Base-by-base conservation (phyloP, 2,329 filamentous ascomycete species). In the Trichoderma breve region DNA sequence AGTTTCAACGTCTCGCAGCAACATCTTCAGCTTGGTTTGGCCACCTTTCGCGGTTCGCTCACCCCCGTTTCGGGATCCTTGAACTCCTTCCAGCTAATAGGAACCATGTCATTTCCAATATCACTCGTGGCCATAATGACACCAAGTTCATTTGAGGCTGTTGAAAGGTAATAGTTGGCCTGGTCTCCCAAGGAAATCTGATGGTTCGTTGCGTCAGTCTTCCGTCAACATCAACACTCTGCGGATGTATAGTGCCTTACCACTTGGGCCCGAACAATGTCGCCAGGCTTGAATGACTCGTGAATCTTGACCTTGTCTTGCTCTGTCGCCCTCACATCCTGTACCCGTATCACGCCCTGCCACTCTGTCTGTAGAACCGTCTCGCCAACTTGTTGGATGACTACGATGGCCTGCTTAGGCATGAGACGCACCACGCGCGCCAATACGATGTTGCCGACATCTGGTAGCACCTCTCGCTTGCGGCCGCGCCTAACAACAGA, bases 51-150 rank as follows among this genome's bases (percentile, higher is more conserved):
- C 75, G 84, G 83, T 86, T 98, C 96, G 75, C 86, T 90, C 60
- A 85, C 79, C 3, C 94, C 94, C 7, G 92, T 97, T 78, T 92
- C 89, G 0, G 91, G 90, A 84, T 98, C 95, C 78, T 89, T 88
- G 84, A 97, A 97, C 83, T 98, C 95, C 84, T 92, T 97, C 96
- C 96, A 99, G 82, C 91, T 97, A 70, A 97, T 88, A 2, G 96
- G 95, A 77, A 92, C 92, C 94, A 98, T 97, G 77, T 92, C 89
- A 82, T 97, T 95, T 1, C 95, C 95, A 3, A 88, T 89, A 80
- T 97, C 94, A 79, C 94, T 97, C 76, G 89, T 91, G 11, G 95
- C 96, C 90, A 98, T 93, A 51, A 99, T 93, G 72, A 98, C 95
- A 3, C 96, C 96, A 53, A 97, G 86, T 80, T 97, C 93, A 81